Evolutionary conservation across 1,139 yeast species (phyloP), one percentile per base, ranked within the genome.

Genomic region (Blastobotrys raffinosifermentans): DNA sequence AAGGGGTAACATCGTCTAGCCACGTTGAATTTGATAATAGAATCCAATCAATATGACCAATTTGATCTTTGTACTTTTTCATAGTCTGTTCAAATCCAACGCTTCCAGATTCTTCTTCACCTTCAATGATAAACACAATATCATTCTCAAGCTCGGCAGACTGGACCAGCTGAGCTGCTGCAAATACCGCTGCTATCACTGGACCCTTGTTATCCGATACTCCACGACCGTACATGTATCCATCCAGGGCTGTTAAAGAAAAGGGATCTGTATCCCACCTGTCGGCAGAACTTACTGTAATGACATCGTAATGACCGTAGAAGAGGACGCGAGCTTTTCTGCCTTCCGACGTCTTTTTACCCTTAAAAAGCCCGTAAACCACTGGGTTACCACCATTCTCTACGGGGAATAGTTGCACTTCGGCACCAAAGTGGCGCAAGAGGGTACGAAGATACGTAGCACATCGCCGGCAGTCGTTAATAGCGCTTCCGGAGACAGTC

Each of bases 271-370:
- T 75, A 4, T 67, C 59, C 97, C 97, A 91, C 17, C 46, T 46
- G 13, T 69, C 71, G 3, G 66, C 62, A 34, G 73, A 75, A 43
- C 76, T 80, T 0, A 82, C 82, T 31, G 72, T 72, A 25, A 91
- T 89, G 18, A 91, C 96, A 61, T 91, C 98, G 57, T 91, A 91
- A 66, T 91, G 98, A 1, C 96, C 97, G 58, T 91, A 91, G 80
- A 94, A 91, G 36, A 89, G 58, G 3, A 87, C 69, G 40, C 63
- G 47, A 13, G 38, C 35, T 10, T 38, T 36, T 10, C 35, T 29
- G 3, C 19, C 29, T 2, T 15, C 17, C 6, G 31, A n/a, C 2
- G 35, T 30, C 8, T 36, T 31, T 50, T 69, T 66, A 50, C 70
- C 78, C 37, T 68, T 66, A 60, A 89, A 91, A 5, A 68, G 64